phyloP scores from a whole-genome alignment of 192 early-diverging fungal genomes.

The Umbelopsis ramanniana region DNA sequence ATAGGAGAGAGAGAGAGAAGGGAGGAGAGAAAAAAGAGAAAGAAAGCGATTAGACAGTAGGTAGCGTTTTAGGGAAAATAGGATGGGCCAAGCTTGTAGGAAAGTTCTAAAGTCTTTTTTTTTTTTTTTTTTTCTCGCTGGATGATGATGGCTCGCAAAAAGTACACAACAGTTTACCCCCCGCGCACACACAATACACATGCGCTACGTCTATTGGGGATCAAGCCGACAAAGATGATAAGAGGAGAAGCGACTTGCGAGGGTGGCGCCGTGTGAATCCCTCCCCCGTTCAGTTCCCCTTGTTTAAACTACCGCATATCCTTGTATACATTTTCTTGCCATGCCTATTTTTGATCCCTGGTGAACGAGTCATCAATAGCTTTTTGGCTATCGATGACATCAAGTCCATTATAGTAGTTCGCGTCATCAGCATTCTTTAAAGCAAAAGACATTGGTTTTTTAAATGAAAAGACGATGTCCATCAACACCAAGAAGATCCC shows the following conservation, averaged over 20 bases:
- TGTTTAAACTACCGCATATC: slow-evolving; percentile 10
- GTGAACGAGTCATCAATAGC: not conserved
- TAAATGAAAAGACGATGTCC: too few relatives aligned
- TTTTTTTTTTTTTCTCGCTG: not conserved
- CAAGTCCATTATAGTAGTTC: too few relatives aligned
- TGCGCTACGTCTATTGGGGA: not conserved
- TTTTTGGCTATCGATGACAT: not conserved
- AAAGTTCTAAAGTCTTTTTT: not conserved
- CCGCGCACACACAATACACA: not conserved
- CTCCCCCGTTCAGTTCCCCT: slow-evolving; percentile 2
- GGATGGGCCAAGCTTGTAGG: not conserved
- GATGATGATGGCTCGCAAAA: not conserved
- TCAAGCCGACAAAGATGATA: slow-evolving; percentile 1
- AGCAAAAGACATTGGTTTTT: too few relatives aligned
- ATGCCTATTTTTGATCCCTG: not conserved
- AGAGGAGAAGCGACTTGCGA: slow-evolving; percentile 16
- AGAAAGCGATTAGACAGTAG: not conserved
- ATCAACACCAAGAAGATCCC: too few relatives aligned
- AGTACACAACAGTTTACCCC: not conserved
- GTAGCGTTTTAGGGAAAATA: too few relatives aligned
- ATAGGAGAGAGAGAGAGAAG: not conserved
- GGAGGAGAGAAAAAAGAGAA: not conserved
- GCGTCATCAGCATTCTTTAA: too few relatives aligned
- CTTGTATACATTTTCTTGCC: not conserved
- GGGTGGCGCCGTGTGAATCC: slow-evolving; percentile 12